A percentile compares a stretch with the other conserved stretches of the same genome.
Conservation (phyloP, 768 basidiomycete genomes). For the Phylloporus sp. region DNA sequence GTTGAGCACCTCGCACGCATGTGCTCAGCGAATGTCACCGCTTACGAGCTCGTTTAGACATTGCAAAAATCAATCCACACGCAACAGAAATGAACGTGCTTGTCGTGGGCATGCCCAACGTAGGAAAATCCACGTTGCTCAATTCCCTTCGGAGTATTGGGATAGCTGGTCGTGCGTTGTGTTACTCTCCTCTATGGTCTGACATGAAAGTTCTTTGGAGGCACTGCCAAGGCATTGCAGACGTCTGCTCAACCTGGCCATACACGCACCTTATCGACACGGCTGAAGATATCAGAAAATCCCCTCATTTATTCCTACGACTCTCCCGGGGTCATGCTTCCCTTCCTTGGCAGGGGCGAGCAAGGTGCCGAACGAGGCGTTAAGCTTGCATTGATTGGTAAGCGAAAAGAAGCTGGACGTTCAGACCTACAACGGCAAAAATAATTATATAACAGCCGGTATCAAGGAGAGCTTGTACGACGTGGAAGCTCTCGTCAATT, state of each 20-base stretch:
- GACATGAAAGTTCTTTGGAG: slow-evolving; percentile 30
- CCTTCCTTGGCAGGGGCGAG: slow-evolving; percentile 83
- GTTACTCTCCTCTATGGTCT: not conserved
- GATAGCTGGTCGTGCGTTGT: slow-evolving; percentile 72
- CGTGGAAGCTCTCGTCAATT: slow-evolving; percentile 76
- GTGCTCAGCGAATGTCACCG: not conserved
- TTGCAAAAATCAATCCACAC: slow-evolving; percentile 65
- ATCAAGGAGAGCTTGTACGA: slow-evolving; percentile 94
- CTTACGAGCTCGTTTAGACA: slow-evolving; percentile 38
- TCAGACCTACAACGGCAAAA: slow-evolving; percentile 2
- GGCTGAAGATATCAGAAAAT: slow-evolving; percentile 75
- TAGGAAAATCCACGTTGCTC: slow-evolving; percentile 92
- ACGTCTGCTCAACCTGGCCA: slow-evolving; percentile 88
- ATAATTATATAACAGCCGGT: slow-evolving; percentile 52
- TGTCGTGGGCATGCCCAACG: slow-evolving; percentile 98
- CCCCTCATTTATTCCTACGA: slow-evolving; percentile 92
- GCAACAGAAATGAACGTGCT: slow-evolving; percentile 80
- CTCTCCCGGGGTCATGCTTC: slow-evolving; percentile 95
- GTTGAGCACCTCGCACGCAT: slow-evolving; percentile 30
- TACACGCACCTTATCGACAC: slow-evolving; percentile 84
- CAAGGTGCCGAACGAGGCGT: slow-evolving; percentile 87
- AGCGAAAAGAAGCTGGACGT: slow-evolving; percentile 37
- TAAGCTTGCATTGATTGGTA: slow-evolving; percentile 91
- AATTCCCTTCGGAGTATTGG: slow-evolving; percentile 87
- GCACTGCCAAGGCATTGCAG: slow-evolving; percentile 81